Base-by-base conservation (phyloP, 1,139 yeast genomes). In the Candida sanyaensis region DNA sequence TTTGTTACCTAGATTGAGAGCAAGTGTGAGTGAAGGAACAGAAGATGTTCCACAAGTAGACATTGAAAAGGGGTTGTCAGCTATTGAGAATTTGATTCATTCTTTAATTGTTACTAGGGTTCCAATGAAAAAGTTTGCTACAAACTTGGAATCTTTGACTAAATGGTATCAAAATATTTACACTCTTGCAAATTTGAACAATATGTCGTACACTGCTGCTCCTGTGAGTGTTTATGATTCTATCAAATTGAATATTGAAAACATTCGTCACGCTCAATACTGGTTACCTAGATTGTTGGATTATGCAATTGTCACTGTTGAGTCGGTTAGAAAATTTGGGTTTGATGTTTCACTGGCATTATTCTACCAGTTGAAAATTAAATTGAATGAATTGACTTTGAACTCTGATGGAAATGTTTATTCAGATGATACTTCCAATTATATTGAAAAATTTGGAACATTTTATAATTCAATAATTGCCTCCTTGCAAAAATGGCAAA, bases 31-130 rank as follows among this genome's bases (percentile, higher is more conserved):
- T 1, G 73, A 75, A 32, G 81, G 84, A 13, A 77, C 83, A 13
- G 87, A 81, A 10, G 98, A 91, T 59, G 83, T 90, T 21, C 95
- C 97, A 2, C 77, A 78, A 23, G 73, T 80, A 1, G 96, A 88
- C 61, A 78, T 89, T 34, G 87, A 83, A 51, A 86, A 84, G 55
- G 96, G 91, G 38, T 70, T 90, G 56, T 90, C 93, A 2, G 84
- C 85, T n/a, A 73, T 83, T 7, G 98, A 93, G 58, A 86, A 89
- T 62, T 65, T 90, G 46, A 64, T 90, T 7, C 81, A 75, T 57
- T 75, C 76, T 8, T 68, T 80, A 57, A 76, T 80, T 34, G 73
- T 76, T 8, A 72, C 75, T 27, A 74, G 88, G 54, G 65, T 66
- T 12, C 80, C 85, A 4, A 55, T 85, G 42, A 54, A 60, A 5